phyloP scores from a whole-genome alignment of 2,329 filamentous ascomycete species.

The Parastagonospora avenae region DNA sequence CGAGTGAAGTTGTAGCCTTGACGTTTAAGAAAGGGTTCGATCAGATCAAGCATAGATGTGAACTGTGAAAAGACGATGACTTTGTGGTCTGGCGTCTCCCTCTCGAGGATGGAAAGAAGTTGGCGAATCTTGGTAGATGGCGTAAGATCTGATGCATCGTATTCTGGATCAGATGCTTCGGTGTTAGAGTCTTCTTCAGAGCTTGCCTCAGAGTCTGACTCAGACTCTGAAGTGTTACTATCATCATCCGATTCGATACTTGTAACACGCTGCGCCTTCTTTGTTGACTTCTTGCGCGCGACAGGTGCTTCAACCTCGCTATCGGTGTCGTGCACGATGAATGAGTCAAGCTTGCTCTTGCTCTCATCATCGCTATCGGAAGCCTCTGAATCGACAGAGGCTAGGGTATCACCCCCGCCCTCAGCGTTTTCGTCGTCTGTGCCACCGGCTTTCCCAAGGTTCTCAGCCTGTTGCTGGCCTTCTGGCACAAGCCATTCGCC shows the following conservation, averaged over 20 bases:
- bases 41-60: slow-evolving; percentile 95
- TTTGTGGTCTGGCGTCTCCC: slow-evolving; percentile 82
- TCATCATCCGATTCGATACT: slow-evolving; percentile 54
- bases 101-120: slow-evolving; percentile 77
- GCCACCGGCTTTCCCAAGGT: slow-evolving; percentile 79
- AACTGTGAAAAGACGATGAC: slow-evolving; percentile 99
- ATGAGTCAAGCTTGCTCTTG: slow-evolving; percentile 41
- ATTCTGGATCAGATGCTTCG: slow-evolving; percentile 50
- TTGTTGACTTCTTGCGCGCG: slow-evolving; percentile 28
- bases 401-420: slow-evolving; percentile 80
- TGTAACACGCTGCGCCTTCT: slow-evolving; percentile 55
- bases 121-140: slow-evolving; percentile 92
- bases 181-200: slow-evolving; percentile 46
- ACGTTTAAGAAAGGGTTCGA: slow-evolving; percentile 85
- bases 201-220: slow-evolving; percentile 49
- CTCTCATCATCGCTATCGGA: slow-evolving; percentile 63
- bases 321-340: slow-evolving; percentile 45
- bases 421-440: slow-evolving; percentile 88
- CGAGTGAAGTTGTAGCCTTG: slow-evolving; percentile 80
- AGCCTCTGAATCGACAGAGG: slow-evolving; percentile 71
- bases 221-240: slow-evolving; percentile 41
- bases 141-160: slow-evolving; percentile 55
- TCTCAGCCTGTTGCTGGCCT: slow-evolving; percentile 63
- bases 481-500: slow-evolving; percentile 82
- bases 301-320: slow-evolving; percentile 46